Percentiles rank a stretch among this genome's conserved stretches.
Evolutionary conservation across 495 filamentous ascomycete species (phyloP).

Genomic region (Beverwykella pulmonaria): DNA sequence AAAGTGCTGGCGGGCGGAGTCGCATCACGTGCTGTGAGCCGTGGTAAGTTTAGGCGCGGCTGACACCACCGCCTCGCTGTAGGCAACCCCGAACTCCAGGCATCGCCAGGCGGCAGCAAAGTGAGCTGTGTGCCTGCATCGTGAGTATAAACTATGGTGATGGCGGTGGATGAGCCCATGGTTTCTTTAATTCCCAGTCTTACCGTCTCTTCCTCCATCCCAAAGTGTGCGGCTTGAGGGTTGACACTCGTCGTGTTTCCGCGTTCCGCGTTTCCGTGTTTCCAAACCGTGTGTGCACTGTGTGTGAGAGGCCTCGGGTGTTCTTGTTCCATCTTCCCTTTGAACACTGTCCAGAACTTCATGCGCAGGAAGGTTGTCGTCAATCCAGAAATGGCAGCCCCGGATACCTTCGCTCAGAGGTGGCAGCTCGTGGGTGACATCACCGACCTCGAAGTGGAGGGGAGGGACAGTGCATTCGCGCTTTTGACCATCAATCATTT

Average conservation of each 20-base stretch:
- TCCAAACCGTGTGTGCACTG: not conserved
- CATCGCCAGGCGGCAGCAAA: too few relatives aligned
- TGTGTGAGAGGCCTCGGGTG: not conserved
- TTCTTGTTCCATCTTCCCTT: not conserved
- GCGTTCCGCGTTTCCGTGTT: not conserved
- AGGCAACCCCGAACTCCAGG: too few relatives aligned
- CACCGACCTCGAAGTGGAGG: not conserved
- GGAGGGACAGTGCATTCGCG: not conserved
- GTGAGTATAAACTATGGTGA: not conserved
- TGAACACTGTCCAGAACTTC: not conserved
- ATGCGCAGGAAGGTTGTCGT: conserved; percentile 4
- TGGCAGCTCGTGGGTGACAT: not conserved
- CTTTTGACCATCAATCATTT: conserved; percentile 1
- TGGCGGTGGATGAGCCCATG: too few relatives aligned
- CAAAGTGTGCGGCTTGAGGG: not conserved
- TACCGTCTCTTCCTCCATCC: not conserved
- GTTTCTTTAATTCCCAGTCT: not conserved
- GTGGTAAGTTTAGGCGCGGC: too few relatives aligned
- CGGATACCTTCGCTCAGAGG: not conserved
- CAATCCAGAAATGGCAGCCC: conserved; percentile 13
- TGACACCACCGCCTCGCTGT: too few relatives aligned
- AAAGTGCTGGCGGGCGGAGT: conserved; percentile 2
- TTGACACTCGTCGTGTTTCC: conserved; percentile 1
- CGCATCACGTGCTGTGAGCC: not conserved
- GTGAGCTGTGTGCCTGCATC: not conserved